phyloP scores from a whole-genome alignment of 1,284 basidiomycete species.

The Polyporus tsugae region DNA sequence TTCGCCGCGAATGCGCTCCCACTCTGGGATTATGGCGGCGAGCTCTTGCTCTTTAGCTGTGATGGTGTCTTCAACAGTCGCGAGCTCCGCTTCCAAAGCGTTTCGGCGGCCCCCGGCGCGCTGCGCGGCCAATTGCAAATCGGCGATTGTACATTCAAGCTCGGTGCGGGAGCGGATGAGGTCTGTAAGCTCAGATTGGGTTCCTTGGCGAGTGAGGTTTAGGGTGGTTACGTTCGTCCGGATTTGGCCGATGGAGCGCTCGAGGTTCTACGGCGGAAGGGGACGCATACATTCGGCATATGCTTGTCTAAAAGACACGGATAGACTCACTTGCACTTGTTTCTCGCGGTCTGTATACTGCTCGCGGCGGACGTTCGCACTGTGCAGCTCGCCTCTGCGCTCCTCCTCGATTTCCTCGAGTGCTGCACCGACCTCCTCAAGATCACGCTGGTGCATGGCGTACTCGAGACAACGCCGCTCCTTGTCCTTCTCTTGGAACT shows the following conservation, averaged over 20 bases:
- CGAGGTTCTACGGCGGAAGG: conserved; percentile 62
- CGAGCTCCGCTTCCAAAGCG: conserved; percentile 74
- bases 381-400: conserved; percentile 82
- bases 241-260: conserved; percentile 75
- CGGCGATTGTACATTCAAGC: conserved; percentile 84
- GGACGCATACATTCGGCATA: not conserved
- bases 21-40: conserved; percentile 69
- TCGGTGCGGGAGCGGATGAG: conserved; percentile 82
- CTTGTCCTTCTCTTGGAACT: conserved; percentile 96
- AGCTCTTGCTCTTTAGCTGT: conserved; percentile 69
- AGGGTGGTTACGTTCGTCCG: conserved; percentile 79
- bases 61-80: conserved; percentile 67
- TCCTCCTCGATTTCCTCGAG: conserved; percentile 89
- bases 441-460: conserved; percentile 89
- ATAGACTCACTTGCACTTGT: conserved; percentile 71
- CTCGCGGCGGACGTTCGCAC: conserved; percentile 81
- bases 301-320: not conserved
- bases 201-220: conserved; percentile 72
- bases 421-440: conserved; percentile 87
- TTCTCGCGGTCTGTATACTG: conserved; percentile 88
- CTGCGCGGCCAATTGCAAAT: conserved; percentile 72
- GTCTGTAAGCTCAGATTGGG: conserved; percentile 81
- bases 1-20: conserved; percentile 61
- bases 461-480: conserved; percentile 97
- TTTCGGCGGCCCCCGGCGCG: conserved; percentile 70